Conservation (phyloP, 176 grass and related monocot genomes). For the Zoysia japonica region DNA sequence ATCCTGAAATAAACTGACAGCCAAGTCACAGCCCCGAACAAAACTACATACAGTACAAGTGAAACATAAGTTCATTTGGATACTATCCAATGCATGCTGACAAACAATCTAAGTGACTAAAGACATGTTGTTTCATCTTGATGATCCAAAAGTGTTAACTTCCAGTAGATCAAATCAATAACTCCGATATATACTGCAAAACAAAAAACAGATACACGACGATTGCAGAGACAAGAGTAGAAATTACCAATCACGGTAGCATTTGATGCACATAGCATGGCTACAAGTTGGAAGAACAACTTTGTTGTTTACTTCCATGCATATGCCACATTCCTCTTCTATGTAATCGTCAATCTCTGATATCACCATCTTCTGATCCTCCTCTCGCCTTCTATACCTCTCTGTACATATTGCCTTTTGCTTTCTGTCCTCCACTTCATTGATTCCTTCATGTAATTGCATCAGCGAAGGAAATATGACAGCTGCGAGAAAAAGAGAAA, state of each 20-base stretch:
- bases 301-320: slow-evolving; percentile 80
- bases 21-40: not conserved
- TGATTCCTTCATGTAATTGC: slow-evolving; percentile 81
- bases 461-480: slow-evolving; percentile 87
- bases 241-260: slow-evolving; percentile 86
- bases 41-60: not conserved
- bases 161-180: slow-evolving; percentile 6
- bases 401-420: slow-evolving; percentile 74
- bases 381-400: slow-evolving; percentile 68
- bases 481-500: slow-evolving; percentile 43
- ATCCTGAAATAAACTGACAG: not conserved
- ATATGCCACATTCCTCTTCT: slow-evolving; percentile 97
- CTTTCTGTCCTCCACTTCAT: slow-evolving; percentile 78
- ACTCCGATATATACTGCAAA: not conserved
- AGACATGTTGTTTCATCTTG: not conserved
- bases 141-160: not conserved
- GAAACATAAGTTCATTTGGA: not conserved
- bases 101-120: not conserved
- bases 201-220: not conserved
- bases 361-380: slow-evolving; percentile 52
- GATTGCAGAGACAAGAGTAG: slow-evolving; percentile 17
- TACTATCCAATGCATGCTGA: no score
- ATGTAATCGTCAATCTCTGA: slow-evolving; percentile 84
- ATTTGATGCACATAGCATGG: slow-evolving; percentile 92
- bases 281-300: slow-evolving; percentile 86